Conservation (phyloP, 1,139 yeast species). For the Sugiyamaella neomexicana region DNA sequence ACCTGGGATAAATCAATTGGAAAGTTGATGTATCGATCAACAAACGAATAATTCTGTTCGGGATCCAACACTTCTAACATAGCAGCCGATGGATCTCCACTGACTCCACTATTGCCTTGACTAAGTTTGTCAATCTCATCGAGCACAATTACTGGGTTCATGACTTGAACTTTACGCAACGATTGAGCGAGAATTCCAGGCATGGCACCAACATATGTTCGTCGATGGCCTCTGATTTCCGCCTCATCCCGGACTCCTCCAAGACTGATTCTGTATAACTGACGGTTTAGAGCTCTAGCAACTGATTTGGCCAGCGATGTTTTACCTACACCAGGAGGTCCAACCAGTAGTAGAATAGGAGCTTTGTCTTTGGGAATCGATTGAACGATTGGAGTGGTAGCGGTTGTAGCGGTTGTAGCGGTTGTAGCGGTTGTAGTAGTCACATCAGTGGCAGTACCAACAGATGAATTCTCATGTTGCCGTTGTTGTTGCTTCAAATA, state of each 20-base stretch:
- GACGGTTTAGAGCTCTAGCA: conserved; percentile 75
- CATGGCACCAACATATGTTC: conserved; percentile 93
- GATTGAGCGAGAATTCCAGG: conserved; percentile 86
- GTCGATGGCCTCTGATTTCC: conserved; percentile 87
- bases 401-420: no score
- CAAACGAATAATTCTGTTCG: conserved; percentile 77
- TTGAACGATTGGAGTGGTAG: no score
- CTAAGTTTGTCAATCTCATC: conserved; percentile 89
- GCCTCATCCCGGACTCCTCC: conserved; percentile 92
- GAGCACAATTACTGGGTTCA: conserved; percentile 85
- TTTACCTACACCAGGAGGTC: conserved; percentile 96
- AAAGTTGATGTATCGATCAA: conserved; percentile 84
- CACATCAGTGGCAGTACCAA: neutral
- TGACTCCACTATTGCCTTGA: conserved; percentile 51
- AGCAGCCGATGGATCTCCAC: conserved; percentile 93
- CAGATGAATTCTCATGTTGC: neutral
- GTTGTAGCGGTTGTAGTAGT: neutral
- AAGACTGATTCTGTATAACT: conserved; percentile 78
- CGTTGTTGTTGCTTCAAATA: conserved; percentile 49
- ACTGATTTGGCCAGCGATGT: conserved; percentile 86
- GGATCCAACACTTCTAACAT: conserved; percentile 88
- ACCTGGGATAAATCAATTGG: conserved; percentile 86
- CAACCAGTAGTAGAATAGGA: conserved; percentile 79
- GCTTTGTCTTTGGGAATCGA: conserved; percentile 49
- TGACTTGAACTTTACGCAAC: conserved; percentile 69